These are phyloP conservation scores for Cordyceps tenuipes DNA, from an alignment of 2,329 filamentous ascomycete genomes.

Conservation along the genomic window DNA sequence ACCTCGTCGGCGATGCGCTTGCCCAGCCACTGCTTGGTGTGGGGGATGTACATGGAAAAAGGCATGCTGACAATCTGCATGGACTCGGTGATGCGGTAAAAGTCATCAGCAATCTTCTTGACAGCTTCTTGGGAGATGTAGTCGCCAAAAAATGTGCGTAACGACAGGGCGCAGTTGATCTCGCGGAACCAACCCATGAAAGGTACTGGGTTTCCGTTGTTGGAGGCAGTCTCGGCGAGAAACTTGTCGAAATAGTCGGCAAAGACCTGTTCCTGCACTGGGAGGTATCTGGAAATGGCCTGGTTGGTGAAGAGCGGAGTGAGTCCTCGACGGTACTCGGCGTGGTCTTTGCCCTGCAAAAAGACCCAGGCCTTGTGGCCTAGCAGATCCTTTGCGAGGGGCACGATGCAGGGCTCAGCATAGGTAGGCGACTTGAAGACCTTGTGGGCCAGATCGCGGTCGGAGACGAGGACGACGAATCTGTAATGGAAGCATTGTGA, in stretches of 20 bases:
- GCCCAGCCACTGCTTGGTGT: slow-evolving; percentile 68
- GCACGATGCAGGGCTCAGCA: slow-evolving; percentile 71
- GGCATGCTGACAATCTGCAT: slow-evolving; percentile 76
- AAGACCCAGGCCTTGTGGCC: slow-evolving; percentile 71
- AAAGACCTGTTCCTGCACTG: slow-evolving; percentile 65
- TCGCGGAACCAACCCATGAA: slow-evolving; percentile 71
- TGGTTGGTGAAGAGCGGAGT: slow-evolving; percentile 67
- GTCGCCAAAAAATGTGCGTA: slow-evolving; percentile 71
- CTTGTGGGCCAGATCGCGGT: slow-evolving; percentile 70
- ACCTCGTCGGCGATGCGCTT: slow-evolving; percentile 69
- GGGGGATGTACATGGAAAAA: slow-evolving; percentile 59
- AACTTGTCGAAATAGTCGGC: slow-evolving; percentile 63
- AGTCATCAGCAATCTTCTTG: slow-evolving; percentile 70
- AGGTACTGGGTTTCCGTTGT: slow-evolving; percentile 47
- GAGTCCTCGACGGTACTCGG: slow-evolving; percentile 69
- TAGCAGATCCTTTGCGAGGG: slow-evolving; percentile 65
- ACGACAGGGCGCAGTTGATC: slow-evolving; percentile 70
- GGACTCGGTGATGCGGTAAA: slow-evolving; percentile 68
- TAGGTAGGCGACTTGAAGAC: slow-evolving; percentile 72
- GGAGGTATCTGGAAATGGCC: slow-evolving; percentile 62
- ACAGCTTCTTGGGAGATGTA: slow-evolving; percentile 66
- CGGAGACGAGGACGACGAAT: slow-evolving; percentile 72
- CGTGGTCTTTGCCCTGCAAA: slow-evolving; percentile 65
- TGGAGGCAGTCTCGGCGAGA: slow-evolving; percentile 46
- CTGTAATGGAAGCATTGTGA: slow-evolving; percentile 29